phyloP scores from a whole-genome alignment of 2,329 filamentous ascomycete species.

The Neonectria faginata region DNA sequence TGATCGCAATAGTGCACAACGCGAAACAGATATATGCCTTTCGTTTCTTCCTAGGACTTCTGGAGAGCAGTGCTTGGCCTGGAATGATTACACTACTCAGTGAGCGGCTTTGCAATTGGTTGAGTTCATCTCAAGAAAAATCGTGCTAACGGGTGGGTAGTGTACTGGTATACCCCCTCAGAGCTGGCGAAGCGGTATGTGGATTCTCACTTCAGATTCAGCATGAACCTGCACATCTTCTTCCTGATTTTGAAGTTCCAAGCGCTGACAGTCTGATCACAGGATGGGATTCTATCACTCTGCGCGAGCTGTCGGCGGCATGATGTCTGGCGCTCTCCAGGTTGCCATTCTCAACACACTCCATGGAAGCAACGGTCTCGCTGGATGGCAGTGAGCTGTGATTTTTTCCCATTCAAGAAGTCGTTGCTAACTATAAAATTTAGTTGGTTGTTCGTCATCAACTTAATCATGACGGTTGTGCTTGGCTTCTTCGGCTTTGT shows the following conservation, averaged over 20 bases:
- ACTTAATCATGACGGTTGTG: slow-evolving; percentile 12
- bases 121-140: neutral
- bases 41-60: slow-evolving; percentile 55
- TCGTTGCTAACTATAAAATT: neutral
- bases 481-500: slow-evolving; percentile 26
- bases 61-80: slow-evolving; percentile 51
- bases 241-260: too few relatives aligned
- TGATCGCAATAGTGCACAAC: slow-evolving; percentile 50
- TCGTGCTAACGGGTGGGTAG: neutral
- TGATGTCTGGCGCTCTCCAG: slow-evolving; percentile 59
- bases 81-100: slow-evolving; percentile 52
- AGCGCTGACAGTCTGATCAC: neutral
- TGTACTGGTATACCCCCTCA: slow-evolving; percentile 31
- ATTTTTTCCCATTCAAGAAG: neutral
- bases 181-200: slow-evolving; percentile 27
- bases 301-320: slow-evolving; percentile 54
- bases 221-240: neutral
- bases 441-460: slow-evolving; percentile 24
- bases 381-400: slow-evolving; percentile 54
- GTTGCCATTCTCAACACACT: slow-evolving; percentile 55
- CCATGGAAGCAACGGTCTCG: slow-evolving; percentile 51
- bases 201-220: neutral
- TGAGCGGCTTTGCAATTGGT: neutral
- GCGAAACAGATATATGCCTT: slow-evolving; percentile 51
- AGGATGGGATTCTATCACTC: slow-evolving; percentile 57